These are phyloP conservation scores for Lomentospora prolificans DNA, from an alignment of 2,329 filamentous ascomycete species.

Conservation along the genomic window DNA sequence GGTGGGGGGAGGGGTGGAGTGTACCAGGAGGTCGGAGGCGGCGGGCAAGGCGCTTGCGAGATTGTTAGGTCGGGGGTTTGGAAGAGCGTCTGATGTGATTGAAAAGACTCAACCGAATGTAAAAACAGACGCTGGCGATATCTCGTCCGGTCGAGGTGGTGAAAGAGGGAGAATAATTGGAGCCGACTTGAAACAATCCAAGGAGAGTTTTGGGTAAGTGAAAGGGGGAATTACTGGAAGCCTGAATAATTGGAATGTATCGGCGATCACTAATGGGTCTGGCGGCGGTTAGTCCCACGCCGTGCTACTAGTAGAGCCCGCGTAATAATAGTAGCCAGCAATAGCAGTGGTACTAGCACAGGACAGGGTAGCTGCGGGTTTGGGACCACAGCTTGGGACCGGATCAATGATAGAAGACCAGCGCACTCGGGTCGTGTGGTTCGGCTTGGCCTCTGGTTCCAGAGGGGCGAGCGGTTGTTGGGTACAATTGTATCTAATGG, in stretches of 20 bases:
- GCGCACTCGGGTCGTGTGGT: background rate
- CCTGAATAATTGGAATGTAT: background rate
- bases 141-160: background rate
- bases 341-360: background rate
- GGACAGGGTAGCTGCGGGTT: background rate
- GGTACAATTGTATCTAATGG: background rate
- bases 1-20: background rate
- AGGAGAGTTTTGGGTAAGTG: background rate
- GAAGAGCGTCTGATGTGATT: background rate
- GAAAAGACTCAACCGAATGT: too few species aligned
- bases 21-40: slow-evolving; percentile 1
- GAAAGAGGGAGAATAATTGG: background rate
- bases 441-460: background rate
- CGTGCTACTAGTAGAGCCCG: background rate
- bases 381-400: too few species aligned
- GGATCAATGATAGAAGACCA: too few species aligned
- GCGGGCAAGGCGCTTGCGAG: background rate
- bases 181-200: background rate
- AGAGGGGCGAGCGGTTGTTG: background rate
- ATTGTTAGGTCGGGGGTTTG: background rate
- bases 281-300: background rate
- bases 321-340: background rate
- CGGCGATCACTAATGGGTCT: background rate
- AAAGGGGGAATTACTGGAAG: background rate
- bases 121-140: background rate